Conservation (phyloP, 116 monocot genomes). For the Papilionanthe hybrid region DNA sequence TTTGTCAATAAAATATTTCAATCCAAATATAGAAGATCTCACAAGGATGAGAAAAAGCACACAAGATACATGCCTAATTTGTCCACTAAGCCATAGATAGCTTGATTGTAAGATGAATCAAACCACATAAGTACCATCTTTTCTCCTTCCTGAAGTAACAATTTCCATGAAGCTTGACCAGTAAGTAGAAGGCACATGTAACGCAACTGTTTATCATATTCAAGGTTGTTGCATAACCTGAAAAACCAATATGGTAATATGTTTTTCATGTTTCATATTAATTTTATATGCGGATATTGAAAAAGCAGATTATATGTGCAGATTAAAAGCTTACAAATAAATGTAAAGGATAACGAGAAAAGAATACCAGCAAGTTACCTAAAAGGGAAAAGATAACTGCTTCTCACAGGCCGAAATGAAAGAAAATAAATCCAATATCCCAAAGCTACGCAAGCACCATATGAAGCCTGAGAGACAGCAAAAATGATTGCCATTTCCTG, state of each 20-base stretch:
- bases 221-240: conserved; percentile 38
- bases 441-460: conserved; percentile 63
- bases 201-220: conserved; percentile 53
- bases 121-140: conserved; percentile 76
- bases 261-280: neutral
- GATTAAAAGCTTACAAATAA: neutral
- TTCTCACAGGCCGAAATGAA: conserved; percentile 24
- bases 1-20: conserved; percentile 1
- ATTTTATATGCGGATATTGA: neutral
- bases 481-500: conserved; percentile 80
- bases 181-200: conserved; percentile 65
- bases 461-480: conserved; percentile 75
- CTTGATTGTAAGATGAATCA: conserved; percentile 85
- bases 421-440: conserved; percentile 87
- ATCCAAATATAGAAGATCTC: neutral
- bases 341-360: neutral
- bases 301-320: neutral
- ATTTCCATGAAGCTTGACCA: conserved; percentile 64
- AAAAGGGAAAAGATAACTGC: conserved; percentile 36
- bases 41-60: neutral
- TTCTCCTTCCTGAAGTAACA: conserved; percentile 92
- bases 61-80: conserved; percentile 52
- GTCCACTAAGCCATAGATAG: conserved; percentile 86
- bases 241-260: neutral
- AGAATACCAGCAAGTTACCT: conserved; percentile 34